These are phyloP conservation scores for Chlorella sorokiniana DNA, from an alignment of 139 green algal species.

Conservation along the genomic window DNA sequence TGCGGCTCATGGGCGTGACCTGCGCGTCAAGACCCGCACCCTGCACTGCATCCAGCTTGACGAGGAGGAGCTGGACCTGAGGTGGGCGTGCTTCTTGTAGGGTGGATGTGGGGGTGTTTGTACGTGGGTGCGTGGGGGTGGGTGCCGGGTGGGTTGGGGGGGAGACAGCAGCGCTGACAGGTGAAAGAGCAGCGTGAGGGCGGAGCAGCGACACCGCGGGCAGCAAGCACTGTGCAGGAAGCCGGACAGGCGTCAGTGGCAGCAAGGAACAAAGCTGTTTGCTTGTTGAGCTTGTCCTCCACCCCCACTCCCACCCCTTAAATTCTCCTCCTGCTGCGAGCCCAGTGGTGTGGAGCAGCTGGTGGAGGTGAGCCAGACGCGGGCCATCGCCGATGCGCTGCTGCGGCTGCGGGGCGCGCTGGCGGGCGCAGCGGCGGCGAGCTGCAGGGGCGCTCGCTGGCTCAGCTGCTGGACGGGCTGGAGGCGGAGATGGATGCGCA, in stretches of 20 bases:
- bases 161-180: no score
- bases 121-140: background rate
- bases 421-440: background rate
- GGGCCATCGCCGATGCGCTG: constrained; percentile 4
- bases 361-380: constrained; percentile 48
- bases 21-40: constrained; percentile 33
- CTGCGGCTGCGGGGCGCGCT: constrained; percentile 6
- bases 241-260: no score
- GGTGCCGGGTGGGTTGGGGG: background rate
- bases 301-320: background rate
- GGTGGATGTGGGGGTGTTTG: background rate
- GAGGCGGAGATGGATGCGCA: constrained; percentile 14
- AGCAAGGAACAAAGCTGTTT: no score
- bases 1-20: background rate
- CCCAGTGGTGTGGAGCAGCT: constrained; percentile 64
- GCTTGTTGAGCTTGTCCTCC: background rate
- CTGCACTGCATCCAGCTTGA: constrained; percentile 37
- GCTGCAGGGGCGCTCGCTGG: background rate
- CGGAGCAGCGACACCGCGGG: no score
- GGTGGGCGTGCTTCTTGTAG: background rate
- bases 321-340: background rate
- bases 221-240: no score
- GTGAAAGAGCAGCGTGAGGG: background rate
- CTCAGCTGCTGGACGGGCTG: constrained; percentile 5
- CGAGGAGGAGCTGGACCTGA: constrained; percentile 44